These are phyloP conservation scores for Arthroderma sp. DNA, from an alignment of 2,329 filamentous ascomycete genomes.

Conservation along the genomic window DNA sequence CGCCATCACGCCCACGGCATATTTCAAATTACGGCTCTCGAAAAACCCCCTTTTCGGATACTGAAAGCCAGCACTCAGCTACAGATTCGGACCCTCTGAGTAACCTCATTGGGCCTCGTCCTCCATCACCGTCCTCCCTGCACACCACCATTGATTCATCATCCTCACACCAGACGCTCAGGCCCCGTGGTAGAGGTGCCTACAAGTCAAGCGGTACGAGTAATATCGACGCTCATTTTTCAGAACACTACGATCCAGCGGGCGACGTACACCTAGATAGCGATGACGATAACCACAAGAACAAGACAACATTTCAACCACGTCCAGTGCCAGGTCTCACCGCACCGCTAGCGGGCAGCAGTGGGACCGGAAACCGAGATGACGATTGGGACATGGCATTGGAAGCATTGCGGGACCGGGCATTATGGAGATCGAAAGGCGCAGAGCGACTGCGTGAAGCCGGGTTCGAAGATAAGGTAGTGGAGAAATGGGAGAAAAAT, in stretches of 20 bases:
- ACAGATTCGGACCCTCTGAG: conserved; percentile 57
- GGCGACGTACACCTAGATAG: conserved; percentile 26
- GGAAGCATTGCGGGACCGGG: conserved; percentile 66
- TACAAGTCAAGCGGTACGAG: conserved; percentile 40
- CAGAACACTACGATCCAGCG: conserved; percentile 47
- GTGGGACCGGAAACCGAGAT: conserved; percentile 26
- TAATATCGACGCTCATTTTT: conserved; percentile 71
- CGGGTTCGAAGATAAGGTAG: conserved; percentile 63
- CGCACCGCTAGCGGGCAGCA: conserved; percentile 1
- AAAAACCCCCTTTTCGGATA: no score
- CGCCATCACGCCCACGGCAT: background rate
- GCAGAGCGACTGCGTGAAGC: conserved; percentile 62
- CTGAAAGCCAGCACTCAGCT: background rate
- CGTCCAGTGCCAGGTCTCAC: conserved; percentile 30
- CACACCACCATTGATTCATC: background rate
- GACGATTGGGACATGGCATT: conserved; percentile 70
- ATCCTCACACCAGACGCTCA: conserved; percentile 27
- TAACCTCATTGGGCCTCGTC: conserved; percentile 60
- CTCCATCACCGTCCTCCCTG: conserved; percentile 34
- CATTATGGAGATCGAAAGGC: conserved; percentile 62
- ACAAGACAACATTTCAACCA: conserved; percentile 39
- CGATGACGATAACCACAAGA: conserved; percentile 40
- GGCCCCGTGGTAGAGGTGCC: conserved; percentile 58
- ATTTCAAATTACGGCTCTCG: background rate
- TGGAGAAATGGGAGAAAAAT: conserved; percentile 57